Conservation (phyloP, 2,329 filamentous ascomycete species). For the Nothopassalora personata region DNA sequence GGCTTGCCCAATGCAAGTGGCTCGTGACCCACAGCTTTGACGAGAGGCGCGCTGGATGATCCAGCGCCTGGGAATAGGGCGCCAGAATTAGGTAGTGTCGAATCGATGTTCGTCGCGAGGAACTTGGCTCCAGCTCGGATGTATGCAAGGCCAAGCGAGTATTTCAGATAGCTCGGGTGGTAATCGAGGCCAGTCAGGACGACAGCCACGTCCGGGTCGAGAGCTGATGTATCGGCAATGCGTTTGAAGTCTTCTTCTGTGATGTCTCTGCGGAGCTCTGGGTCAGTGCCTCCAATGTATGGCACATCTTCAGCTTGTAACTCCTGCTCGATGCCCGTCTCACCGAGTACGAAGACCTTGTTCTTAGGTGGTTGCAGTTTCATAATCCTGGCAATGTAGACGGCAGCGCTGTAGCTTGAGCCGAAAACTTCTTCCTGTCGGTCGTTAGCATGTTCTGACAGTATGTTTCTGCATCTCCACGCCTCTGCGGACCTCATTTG, state of each 20-base stretch:
- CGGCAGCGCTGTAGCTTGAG: constrained; percentile 87
- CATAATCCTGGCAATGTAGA: constrained; percentile 94
- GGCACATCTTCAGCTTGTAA: constrained; percentile 71
- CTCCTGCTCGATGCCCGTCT: constrained; percentile 86
- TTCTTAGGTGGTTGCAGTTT: constrained; percentile 70
- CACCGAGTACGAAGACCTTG: constrained; percentile 92
- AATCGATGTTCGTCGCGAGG: constrained; percentile 89
- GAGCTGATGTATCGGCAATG: constrained; percentile 64
- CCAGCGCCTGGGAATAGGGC: constrained; percentile 90
- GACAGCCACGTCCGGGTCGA: constrained; percentile 84
- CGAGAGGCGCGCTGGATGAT: constrained; percentile 69
- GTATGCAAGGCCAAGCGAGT: constrained; percentile 80
- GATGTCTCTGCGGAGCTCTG: constrained; percentile 69
- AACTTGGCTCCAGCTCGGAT: constrained; percentile 76
- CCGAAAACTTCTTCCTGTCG: constrained; percentile 87
- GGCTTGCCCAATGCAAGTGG: constrained; percentile 86
- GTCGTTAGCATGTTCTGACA: not conserved
- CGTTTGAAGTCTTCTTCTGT: constrained; percentile 71
- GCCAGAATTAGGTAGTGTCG: constrained; percentile 75
- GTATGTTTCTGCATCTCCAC: not conserved
- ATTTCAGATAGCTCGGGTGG: constrained; percentile 92
- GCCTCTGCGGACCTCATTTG: constrained; percentile 50
- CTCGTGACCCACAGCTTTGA: constrained; percentile 56
- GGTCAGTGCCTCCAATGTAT: constrained; percentile 83
- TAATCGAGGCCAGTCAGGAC: constrained; percentile 90